phyloP scores from a whole-genome alignment of 2,329 filamentous ascomycete genomes.

The Fusarium foetens region DNA sequence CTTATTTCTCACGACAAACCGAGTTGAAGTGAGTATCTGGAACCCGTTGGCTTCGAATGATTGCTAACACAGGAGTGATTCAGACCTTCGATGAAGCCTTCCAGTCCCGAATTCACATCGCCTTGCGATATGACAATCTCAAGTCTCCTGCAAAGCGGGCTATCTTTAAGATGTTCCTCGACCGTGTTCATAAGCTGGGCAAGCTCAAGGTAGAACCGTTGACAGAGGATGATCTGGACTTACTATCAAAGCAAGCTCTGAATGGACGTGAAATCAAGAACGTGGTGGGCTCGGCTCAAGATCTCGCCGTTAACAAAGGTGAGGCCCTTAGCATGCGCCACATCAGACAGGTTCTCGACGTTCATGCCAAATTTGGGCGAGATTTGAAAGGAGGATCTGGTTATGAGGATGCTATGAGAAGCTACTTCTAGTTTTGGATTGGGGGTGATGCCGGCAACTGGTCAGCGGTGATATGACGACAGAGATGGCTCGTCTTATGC shows the following conservation, averaged over 20 bases:
- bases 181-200: conserved; percentile 74
- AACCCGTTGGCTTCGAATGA: not conserved
- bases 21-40: conserved; percentile 67
- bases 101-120: conserved; percentile 87
- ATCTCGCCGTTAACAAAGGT: conserved; percentile 80
- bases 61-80: conserved; percentile 5
- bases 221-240: conserved; percentile 72
- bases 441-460: not conserved
- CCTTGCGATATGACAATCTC: conserved; percentile 81
- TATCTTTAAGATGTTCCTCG: conserved; percentile 87
- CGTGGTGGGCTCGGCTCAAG: conserved; percentile 83
- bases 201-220: conserved; percentile 70
- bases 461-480: not conserved
- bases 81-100: conserved; percentile 90
- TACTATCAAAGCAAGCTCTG: conserved; percentile 72
- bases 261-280: conserved; percentile 84
- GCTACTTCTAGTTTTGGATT: conserved; percentile 66
- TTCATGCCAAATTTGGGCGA: conserved; percentile 82
- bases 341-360: conserved; percentile 83
- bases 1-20: conserved; percentile 88
- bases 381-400: conserved; percentile 85
- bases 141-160: conserved; percentile 76
- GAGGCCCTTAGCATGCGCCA: conserved; percentile 80
- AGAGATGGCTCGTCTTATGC: not conserved
- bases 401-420: conserved; percentile 85